Evolutionary conservation across 2,329 filamentous ascomycete species (phyloP).

Genomic region (Aspergillus sp.): DNA sequence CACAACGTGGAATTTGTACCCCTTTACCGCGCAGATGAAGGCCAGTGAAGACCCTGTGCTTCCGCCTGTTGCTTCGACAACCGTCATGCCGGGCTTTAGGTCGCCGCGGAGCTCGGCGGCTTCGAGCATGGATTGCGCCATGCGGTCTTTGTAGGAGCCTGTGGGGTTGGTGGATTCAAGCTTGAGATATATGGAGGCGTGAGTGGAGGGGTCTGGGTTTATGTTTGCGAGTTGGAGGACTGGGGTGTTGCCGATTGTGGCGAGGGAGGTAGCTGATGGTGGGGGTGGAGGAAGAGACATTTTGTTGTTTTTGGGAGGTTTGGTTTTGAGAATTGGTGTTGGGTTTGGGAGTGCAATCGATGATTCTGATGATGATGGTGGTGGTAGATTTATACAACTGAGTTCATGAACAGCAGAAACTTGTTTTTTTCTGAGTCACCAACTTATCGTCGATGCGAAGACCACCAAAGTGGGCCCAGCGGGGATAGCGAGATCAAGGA

Average conservation of each 20-base stretch:
- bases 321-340: too few species aligned
- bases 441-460: too few species aligned
- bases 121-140: conserved; percentile 89
- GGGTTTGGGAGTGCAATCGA: too few species aligned
- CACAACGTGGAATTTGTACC: conserved; percentile 13
- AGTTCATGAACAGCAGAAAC: too few species aligned
- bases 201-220: conserved; percentile 68
- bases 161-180: conserved; percentile 84
- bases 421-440: too few species aligned
- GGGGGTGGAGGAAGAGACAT: not conserved
- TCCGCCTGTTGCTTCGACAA: conserved; percentile 91
- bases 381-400: too few species aligned
- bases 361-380: too few species aligned
- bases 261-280: not conserved
- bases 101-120: conserved; percentile 80
- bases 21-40: conserved; percentile 16
- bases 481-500: too few species aligned
- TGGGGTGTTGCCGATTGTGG: conserved; percentile 75
- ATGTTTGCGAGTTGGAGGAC: conserved; percentile 78
- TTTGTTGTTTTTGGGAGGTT: too few species aligned
- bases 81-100: conserved; percentile 86
- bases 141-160: conserved; percentile 83
- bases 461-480: too few species aligned
- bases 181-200: conserved; percentile 79
- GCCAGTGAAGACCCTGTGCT: conserved; percentile 59